phyloP scores from a whole-genome alignment of 148 eudicot genomes.

The Heliamphora exappendiculata region DNA sequence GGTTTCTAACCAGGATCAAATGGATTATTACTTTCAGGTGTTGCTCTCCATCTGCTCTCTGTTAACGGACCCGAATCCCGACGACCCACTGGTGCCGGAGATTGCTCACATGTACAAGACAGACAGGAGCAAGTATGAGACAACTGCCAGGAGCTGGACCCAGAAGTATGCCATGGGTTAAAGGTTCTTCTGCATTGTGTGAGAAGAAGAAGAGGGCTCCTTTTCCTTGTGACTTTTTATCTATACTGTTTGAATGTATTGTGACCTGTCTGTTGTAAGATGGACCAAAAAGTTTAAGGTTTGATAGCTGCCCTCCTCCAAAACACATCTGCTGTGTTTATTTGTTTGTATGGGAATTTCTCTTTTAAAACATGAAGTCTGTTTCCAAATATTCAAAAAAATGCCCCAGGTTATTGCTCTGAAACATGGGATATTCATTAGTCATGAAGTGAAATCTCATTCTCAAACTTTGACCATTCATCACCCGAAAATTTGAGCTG shows the following conservation, averaged over 20 bases:
- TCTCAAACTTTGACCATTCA: not conserved
- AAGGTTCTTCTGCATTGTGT: not conserved
- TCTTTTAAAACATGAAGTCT: conserved; percentile 3
- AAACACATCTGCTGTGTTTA: conserved; percentile 7
- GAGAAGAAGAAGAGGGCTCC: conserved; percentile 12
- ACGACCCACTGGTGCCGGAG: conserved; percentile 49
- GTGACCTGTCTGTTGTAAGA: conserved; percentile 15
- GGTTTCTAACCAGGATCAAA: not conserved
- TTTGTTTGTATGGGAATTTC: conserved; percentile 9
- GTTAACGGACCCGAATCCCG: conserved; percentile 47
- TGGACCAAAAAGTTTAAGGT: conserved; percentile 5
- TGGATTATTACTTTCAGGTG: conserved; percentile 21
- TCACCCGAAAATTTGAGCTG: not conserved
- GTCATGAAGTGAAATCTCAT: no score
- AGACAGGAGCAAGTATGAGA: conserved; percentile 45
- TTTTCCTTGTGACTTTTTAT: conserved; percentile 5
- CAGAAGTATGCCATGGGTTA: conserved; percentile 57
- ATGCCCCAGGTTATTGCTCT: not conserved
- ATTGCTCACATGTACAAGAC: conserved; percentile 64
- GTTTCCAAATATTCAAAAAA: not conserved
- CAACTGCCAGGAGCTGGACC: conserved; percentile 52
- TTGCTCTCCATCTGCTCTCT: conserved; percentile 48
- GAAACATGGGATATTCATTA: not conserved
- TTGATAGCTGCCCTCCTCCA: not conserved
- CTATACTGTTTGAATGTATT: conserved; percentile 3